Evolutionary conservation across 768 basidiomycete genomes (phyloP).

Genomic region (Boletus sp.): DNA sequence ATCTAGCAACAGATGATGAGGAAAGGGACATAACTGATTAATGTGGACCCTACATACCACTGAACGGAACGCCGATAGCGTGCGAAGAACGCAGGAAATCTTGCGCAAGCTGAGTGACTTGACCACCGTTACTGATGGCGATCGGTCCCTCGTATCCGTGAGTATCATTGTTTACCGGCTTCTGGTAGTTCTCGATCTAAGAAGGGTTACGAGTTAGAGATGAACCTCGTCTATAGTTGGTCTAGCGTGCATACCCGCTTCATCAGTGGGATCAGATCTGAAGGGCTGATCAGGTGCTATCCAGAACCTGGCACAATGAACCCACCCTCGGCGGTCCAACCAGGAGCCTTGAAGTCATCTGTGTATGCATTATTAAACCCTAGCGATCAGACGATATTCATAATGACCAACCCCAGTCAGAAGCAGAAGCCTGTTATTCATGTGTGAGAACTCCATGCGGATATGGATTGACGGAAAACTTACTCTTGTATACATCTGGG

Average conservation of each 20-base stretch:
- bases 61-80: conserved; percentile 60
- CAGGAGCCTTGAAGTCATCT: conserved; percentile 74
- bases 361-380: neutral
- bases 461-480: neutral
- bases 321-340: conserved; percentile 64
- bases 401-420: conserved; percentile 57
- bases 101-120: conserved; percentile 60
- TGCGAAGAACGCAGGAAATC: conserved; percentile 68
- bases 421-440: conserved; percentile 54
- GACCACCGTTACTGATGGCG: conserved; percentile 68
- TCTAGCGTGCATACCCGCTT: conserved; percentile 45
- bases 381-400: neutral
- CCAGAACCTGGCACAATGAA: neutral
- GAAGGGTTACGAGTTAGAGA: neutral
- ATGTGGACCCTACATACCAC: conserved; percentile 40
- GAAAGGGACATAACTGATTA: neutral
- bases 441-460: neutral
- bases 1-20: conserved; percentile 35
- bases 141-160: conserved; percentile 77
- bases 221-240: neutral
- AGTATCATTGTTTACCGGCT: conserved; percentile 62
- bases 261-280: conserved; percentile 70
- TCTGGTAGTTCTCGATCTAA: conserved; percentile 75
- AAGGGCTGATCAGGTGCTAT: neutral
- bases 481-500: conserved; percentile 64